Percentiles rank a stretch among this genome's conserved stretches.
Evolutionary conservation across 345 rosid species (phyloP).

Genomic region (Hevea brasiliensis): DNA sequence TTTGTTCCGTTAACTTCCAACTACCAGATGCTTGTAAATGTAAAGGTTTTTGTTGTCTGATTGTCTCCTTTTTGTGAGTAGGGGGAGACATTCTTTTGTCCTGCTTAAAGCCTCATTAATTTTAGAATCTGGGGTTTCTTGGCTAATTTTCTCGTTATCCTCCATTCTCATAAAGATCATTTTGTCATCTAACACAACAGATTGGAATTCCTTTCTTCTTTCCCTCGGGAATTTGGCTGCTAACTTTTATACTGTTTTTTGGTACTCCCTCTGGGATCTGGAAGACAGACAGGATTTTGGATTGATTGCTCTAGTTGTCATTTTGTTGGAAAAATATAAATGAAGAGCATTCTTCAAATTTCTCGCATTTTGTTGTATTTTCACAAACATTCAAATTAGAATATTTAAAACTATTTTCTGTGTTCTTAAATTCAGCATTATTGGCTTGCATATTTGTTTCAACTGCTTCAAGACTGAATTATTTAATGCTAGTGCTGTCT

Average conservation of each 20-base stretch:
- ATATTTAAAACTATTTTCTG: neutral
- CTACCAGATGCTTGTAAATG: slow-evolving; percentile 19
- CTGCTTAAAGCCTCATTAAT: slow-evolving; percentile 18
- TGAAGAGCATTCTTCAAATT: neutral
- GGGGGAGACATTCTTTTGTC: slow-evolving; percentile 16
- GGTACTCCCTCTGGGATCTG: slow-evolving; percentile 1
- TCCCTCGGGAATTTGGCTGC: slow-evolving; percentile 8
- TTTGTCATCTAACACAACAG: slow-evolving; percentile 26
- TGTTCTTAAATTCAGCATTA: neutral
- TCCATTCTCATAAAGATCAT: slow-evolving; percentile 26
- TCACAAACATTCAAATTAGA: neutral
- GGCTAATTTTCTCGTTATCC: slow-evolving; percentile 27
- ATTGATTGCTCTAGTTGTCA: slow-evolving; percentile 11
- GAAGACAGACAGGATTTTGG: slow-evolving; percentile 16
- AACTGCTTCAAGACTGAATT: too few relatives aligned
- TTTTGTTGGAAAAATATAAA: neutral
- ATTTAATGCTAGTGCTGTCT: neutral
- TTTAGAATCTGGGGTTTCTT: slow-evolving; percentile 35
- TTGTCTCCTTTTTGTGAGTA: slow-evolving; percentile 11
- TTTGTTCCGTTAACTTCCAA: slow-evolving; percentile 23
- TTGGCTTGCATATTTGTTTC: neutral
- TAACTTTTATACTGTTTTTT: neutral
- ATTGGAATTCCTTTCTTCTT: neutral
- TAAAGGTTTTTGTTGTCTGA: slow-evolving; percentile 14
- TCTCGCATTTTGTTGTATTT: neutral